Evolutionary conservation across 2,329 filamentous ascomycete species (phyloP), one percentile per base, ranked within the genome.

Genomic region (Cladosporium cucumerinum): DNA sequence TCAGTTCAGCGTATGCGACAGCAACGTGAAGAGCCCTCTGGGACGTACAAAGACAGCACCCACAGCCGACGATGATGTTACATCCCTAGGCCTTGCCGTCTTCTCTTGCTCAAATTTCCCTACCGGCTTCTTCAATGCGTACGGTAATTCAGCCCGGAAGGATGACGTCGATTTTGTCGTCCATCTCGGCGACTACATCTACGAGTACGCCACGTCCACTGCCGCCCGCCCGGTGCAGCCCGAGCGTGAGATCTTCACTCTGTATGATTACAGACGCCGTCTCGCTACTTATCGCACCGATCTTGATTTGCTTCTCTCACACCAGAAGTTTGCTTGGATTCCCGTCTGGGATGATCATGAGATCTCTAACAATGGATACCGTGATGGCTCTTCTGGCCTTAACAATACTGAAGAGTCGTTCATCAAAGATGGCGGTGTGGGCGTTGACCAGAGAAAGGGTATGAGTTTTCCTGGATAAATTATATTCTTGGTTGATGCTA

Each of bases 371-470:
- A 81, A 81, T 61, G 72, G 70, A 1, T 81, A 76, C 54, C 74
- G 78, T 6, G 79, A 80, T 62, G 79, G 79, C 7, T 71, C 70
- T 8, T 72, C 76, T 1, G 71, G 73, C 12, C 69, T 80, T 14
- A 81, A 80, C 70, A 81, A 81, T 69, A 81, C 79, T 3, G 78
- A 81, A 66, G 72, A 75, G 23, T 78, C 76, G 0, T 81, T 81
- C 68, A 66, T 77, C 36, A 66, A 72, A 18, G 73, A 75, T 43
- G 78, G 78, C 7, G 76, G 76, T 10, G 72, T 81, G 18, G 73
- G 73, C 3, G 76, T 80, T 46, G 79, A 81, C 32, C 79, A 80
- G 65, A 74, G 79, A 7, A 81, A 81, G 39, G 39, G 39, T 46
- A 46, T 7, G 39, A 5, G 2, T 4, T 3, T 21, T 46, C n/a